Conservation (phyloP, 1,284 basidiomycete genomes). For the Anthracocystis walkeri region DNA sequence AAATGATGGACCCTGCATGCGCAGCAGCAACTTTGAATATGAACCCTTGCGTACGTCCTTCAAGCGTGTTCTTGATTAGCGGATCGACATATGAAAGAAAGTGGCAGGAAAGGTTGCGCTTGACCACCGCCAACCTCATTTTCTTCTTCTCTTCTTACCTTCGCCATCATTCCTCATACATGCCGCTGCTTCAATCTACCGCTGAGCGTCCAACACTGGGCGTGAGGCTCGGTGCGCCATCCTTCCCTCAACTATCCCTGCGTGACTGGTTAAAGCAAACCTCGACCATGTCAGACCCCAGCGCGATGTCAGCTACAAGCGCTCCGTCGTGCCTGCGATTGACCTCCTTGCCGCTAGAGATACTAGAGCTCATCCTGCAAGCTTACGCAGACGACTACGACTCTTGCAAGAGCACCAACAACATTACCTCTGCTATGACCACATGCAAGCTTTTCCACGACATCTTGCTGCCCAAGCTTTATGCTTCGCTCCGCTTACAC, state of each 20-base stretch:
- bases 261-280: background rate
- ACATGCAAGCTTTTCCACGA: conserved; percentile 22
- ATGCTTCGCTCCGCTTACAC: conserved; percentile 25
- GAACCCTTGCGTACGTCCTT: conserved; percentile 1
- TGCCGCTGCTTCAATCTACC: too few relatives aligned
- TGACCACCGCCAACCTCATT: background rate
- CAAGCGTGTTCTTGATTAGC: background rate
- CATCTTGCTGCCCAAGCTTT: conserved; percentile 35
- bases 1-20: background rate
- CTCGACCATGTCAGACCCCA: conserved; percentile 4
- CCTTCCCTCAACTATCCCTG: background rate
- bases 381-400: conserved; percentile 16
- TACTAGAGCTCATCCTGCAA: conserved; percentile 32
- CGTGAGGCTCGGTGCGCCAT: background rate
- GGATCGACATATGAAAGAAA: too few relatives aligned
- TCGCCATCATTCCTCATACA: background rate
- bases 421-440: conserved; percentile 17
- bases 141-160: too few relatives aligned
- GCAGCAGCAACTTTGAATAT: background rate
- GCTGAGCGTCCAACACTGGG: background rate
- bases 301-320: background rate
- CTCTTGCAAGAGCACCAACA: background rate
- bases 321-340: conserved; percentile 2
- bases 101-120: too few relatives aligned
- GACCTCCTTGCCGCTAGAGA: conserved; percentile 20